Evolutionary conservation across 371 early-diverging fungal genomes (phyloP).

Genomic region (Haplosporangium sp.): DNA sequence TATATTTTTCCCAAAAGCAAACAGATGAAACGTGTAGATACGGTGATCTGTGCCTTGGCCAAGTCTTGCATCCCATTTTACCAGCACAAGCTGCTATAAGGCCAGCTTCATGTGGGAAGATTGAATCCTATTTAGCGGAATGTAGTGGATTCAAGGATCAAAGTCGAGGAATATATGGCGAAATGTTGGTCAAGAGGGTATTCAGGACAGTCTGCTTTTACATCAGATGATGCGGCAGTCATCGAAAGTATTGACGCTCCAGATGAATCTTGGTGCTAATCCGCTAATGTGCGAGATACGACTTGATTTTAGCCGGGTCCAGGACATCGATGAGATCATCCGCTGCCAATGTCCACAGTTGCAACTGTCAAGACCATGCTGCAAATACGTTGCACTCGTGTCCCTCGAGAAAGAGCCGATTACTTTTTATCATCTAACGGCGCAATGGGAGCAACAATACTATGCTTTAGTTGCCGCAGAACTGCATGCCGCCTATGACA

Average conservation of each 20-base stretch:
- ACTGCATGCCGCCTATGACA: too few relatives aligned
- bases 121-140: not conserved
- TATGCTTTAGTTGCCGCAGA: too few relatives aligned
- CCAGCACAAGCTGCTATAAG: not conserved
- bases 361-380: not conserved
- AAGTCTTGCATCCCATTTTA: not conserved
- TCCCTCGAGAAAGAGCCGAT: not conserved
- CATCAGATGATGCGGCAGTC: not conserved
- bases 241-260: not conserved
- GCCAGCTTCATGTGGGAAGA: not conserved
- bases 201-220: not conserved
- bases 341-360: not conserved
- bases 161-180: not conserved
- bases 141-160: not conserved
- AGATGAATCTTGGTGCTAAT: not conserved
- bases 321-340: not conserved
- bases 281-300: not conserved
- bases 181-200: not conserved
- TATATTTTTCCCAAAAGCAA: not conserved
- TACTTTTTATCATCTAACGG: too few relatives aligned
- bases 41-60: not conserved
- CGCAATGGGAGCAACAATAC: too few relatives aligned
- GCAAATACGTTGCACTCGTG: slow-evolving; percentile 2
- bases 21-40: not conserved
- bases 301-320: not conserved